Evolutionary conservation across 306 rosid species (phyloP), one percentile per base, ranked within the genome.

Genomic region (Glycine tomentella): DNA sequence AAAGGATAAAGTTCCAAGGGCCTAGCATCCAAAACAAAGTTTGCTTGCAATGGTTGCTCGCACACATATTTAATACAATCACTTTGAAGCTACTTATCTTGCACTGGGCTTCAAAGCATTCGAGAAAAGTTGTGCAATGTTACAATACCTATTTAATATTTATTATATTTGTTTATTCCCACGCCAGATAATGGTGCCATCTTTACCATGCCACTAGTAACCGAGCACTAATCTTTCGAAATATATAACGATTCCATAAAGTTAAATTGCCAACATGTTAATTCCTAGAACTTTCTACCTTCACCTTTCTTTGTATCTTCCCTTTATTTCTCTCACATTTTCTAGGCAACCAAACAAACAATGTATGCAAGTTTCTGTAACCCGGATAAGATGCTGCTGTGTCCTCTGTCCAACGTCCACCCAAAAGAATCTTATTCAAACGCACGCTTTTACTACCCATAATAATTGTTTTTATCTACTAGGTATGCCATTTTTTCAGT

Each of bases 381-480:
- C 38, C 52, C 84, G 83, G 88, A 88, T 76, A 88, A 86, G 89
- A 62, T 80, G 89, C 75, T 83, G 78, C 71, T 15, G 20, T 87
- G 87, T 89, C 90, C 48, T 80, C 86, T 89, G 85, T 92, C 91
- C 71, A 45, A 4, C 80, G 83, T 89, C 92, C 53, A 50, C 52
- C 59, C 79, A 80, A 68, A 81, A 81, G 88, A 90, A 90, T 87
- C 89, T 78, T 48, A 45, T 74, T 64, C 84, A 79, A 82, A 79
- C 85, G 87, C 79, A 84, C 87, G 85, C 87, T 76, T 86, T 72
- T 80, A 81, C 71, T 53, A 50, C 20, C 55, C 61, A 53, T 58
- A 69, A 8, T 31, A 33, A 42, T 61, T 53, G 14, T 71, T n/a
- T n/a, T 40, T 42, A 42, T 42, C 6, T 1, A 6, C 0, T 42